Evolutionary conservation across 768 basidiomycete genomes (phyloP), one percentile per base, ranked within the genome.

Genomic region (Suillus clintonianus): DNA sequence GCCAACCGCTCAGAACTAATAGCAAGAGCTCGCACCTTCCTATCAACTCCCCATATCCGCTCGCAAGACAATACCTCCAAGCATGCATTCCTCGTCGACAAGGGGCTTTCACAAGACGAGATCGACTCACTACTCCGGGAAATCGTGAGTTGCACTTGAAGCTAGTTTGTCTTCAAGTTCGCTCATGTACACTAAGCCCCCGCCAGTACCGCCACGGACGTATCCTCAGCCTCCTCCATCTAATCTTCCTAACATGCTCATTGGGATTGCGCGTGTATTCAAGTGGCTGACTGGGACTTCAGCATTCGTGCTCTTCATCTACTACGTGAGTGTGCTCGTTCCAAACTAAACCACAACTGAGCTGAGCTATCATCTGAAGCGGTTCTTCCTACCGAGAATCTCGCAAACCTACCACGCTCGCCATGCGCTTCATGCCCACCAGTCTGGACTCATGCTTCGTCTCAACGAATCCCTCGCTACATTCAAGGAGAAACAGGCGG

Each of bases 221-320:
- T 93, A 93, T 68, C 91, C 91, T 4, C 85, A 83, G 64, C 83
- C 80, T 13, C 84, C 86, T 5, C 90, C 90, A 3, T 92, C 91
- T 4, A 85, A 83, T 68, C 76, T 93, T 1, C 90, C 90, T 0
- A 80, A 81, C 51, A 80, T 92, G 43, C 76, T 93, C n/a, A 72
- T 87, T 13, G 90, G 87, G 3, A 74, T 88, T 19, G 75, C 79
- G 30, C 83, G 89, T 48, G 74, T 91, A 22, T 82, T 89, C 57
- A 77, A 78, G 8, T 93, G 90, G 92, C 70, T 90, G 62, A 79
- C 83, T 2, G 89, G 91, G 6, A 83, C 88, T 11, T 87, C 88
- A 51, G 83, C 86, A 1, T 74, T 81, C 1, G 70, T 89, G 13
- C 69, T 89, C 17, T 78, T 91, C 59, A 68, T 89, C 53, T 92